phyloP scores from a whole-genome alignment of 1,284 basidiomycete genomes.

The Sanghuangporus baumii region DNA sequence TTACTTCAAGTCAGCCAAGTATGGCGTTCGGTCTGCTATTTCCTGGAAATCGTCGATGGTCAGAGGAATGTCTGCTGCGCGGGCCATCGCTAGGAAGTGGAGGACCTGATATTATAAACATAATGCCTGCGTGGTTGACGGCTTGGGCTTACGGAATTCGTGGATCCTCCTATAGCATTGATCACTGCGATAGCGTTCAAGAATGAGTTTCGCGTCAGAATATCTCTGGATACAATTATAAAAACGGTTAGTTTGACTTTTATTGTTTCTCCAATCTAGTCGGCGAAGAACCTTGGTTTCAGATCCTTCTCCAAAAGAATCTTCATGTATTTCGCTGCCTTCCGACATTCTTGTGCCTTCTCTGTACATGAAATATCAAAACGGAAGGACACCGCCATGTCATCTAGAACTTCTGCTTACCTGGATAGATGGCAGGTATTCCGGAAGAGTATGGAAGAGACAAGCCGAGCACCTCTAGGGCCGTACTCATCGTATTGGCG shows the following conservation, averaged over 20 bases:
- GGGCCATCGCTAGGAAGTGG: constrained; percentile 91
- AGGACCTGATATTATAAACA: constrained; percentile 48
- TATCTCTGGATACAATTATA: constrained; percentile 50
- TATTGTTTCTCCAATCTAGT: constrained; percentile 22
- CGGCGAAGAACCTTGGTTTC: constrained; percentile 60
- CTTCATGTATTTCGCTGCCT: constrained; percentile 79
- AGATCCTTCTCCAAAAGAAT: constrained; percentile 80
- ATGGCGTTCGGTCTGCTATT: constrained; percentile 87
- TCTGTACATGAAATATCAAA: constrained; percentile 33
- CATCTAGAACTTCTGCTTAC: constrained; percentile 28
- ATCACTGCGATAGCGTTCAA: constrained; percentile 86
- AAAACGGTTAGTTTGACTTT: background rate
- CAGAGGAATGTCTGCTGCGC: constrained; percentile 82
- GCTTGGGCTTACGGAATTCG: constrained; percentile 66
- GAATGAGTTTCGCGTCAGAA: constrained; percentile 87
- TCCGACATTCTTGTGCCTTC: constrained; percentile 82
- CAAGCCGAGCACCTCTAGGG: constrained; percentile 89
- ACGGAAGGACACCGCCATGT: background rate
- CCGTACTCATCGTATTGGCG: constrained; percentile 87
- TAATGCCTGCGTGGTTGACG: background rate
- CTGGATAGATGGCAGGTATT: constrained; percentile 74
- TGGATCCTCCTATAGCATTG: constrained; percentile 86
- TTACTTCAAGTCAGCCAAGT: constrained; percentile 87
- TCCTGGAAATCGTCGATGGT: constrained; percentile 92
- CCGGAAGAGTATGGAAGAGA: constrained; percentile 86